These are phyloP conservation scores for Petunia secreta DNA, from an alignment of 257 asterid species.

Conservation along the genomic window DNA sequence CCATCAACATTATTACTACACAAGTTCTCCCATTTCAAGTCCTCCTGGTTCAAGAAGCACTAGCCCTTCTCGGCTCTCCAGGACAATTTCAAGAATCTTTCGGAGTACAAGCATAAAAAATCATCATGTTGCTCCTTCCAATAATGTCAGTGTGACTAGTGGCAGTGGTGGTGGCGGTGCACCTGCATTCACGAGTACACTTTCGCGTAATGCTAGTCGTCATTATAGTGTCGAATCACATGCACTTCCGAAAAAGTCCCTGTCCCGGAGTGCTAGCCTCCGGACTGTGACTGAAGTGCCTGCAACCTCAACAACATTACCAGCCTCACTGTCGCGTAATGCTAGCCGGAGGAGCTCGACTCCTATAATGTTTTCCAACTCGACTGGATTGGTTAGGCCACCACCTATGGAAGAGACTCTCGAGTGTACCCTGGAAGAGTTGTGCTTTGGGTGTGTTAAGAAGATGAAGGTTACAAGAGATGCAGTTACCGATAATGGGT, in stretches of 20 bases:
- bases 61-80: slow-evolving; percentile 32
- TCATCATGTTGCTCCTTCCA: slow-evolving; percentile 5
- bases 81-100: slow-evolving; percentile 35
- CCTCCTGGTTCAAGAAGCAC: slow-evolving; percentile 36
- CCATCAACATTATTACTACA: slow-evolving; percentile 25
- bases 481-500: slow-evolving; percentile 54
- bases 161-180: background rate
- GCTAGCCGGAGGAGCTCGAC: slow-evolving; percentile 46
- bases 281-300: slow-evolving; percentile 29
- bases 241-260: slow-evolving; percentile 29
- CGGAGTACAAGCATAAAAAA: slow-evolving; percentile 41
- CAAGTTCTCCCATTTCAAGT: slow-evolving; percentile 42
- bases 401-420: slow-evolving; percentile 56
- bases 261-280: slow-evolving; percentile 42
- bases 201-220: slow-evolving; percentile 1
- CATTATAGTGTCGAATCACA: background rate
- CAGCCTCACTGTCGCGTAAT: slow-evolving; percentile 43
- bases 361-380: slow-evolving; percentile 61
- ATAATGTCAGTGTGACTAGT: background rate
- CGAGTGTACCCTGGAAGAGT: slow-evolving; percentile 79
- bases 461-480: slow-evolving; percentile 58
- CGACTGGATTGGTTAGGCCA: slow-evolving; percentile 59
- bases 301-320: background rate
- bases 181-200: slow-evolving; percentile 1
- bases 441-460: slow-evolving; percentile 76